Evolutionary conservation across 1,284 basidiomycete species (phyloP), one percentile per base, ranked within the genome.

Genomic region (Paramarasmius palmivorus): DNA sequence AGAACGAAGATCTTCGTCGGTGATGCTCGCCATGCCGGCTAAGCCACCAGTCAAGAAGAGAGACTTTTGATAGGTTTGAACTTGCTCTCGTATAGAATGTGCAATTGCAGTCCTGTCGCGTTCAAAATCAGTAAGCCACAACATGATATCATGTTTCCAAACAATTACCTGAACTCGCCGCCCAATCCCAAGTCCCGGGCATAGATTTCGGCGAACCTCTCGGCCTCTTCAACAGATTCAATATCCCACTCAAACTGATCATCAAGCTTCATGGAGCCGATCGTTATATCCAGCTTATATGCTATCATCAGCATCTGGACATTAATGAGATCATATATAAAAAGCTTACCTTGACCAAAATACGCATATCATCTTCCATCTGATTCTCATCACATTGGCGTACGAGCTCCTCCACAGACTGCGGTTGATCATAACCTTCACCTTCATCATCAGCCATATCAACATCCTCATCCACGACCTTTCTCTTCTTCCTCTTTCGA

Each of bases 181-280:
- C 83, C 81, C 17, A 99, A 75, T 1, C 97, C 97, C 15, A 99
- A 75, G 63, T 99, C 97, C 22, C 82, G 83, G 2, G 88, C 79
- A 68, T 97, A 98, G 0, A 88, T 78, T 59, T 91, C 89, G 7
- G 96, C 94, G 70, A 99, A 99, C 49, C 89, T 86, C 70, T 99
- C 97, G 0, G 96, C 94, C 1, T 90, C 89, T 1, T 91, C 87
- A 34, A 81, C 76, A 59, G 89, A 90, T 63, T 89, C 88, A 42
- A 98, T 74, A 70, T 99, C 96, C 97, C 97, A 99, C 68, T 99
- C 97, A 66, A 99, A 97, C 65, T 95, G 92, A 72, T 99, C 97
- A 51, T 95, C 89, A 25, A 99, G 81, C 68, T 97, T 95, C 74
- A 95, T 87, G 17, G 88, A 87, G 29, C 95, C 95, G 51, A 95